Percentiles rank a stretch among this genome's conserved stretches.
Evolutionary conservation across 2,329 filamentous ascomycete genomes (phyloP).

Genomic region (Alternaria solani): DNA sequence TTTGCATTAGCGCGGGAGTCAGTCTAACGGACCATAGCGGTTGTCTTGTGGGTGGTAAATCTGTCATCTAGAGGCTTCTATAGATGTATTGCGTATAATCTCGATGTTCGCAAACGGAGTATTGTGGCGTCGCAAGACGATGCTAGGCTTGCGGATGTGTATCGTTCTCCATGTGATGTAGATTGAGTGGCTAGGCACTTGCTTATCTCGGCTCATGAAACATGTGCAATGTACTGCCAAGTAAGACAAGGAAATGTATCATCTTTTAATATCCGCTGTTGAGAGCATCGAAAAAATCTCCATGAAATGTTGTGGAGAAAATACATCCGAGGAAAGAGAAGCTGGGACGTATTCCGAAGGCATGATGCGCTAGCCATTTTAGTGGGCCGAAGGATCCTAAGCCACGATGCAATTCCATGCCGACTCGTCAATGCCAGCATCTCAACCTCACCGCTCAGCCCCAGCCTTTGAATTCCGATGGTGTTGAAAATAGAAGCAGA

Average conservation of each 20-base stretch:
- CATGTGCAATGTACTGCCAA: not conserved
- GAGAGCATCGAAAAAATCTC: not conserved
- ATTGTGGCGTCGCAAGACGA: not conserved
- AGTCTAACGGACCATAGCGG: not conserved
- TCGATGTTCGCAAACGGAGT: not conserved
- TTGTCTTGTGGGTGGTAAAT: not conserved
- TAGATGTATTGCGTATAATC: not conserved
- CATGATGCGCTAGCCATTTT: not conserved
- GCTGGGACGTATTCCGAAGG: not conserved
- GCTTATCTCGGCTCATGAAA: not conserved
- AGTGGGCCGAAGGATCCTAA: not conserved
- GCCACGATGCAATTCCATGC: not conserved
- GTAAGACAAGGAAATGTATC: no score
- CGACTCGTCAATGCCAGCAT: not conserved
- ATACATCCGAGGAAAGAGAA: not conserved
- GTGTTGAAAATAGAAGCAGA: not conserved
- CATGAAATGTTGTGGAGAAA: not conserved
- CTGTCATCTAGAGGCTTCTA: not conserved
- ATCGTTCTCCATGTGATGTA: not conserved
- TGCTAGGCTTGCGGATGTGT: not conserved
- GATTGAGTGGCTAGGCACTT: not conserved
- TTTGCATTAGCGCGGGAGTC: constrained; percentile 2
- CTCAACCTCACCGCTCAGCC: not conserved
- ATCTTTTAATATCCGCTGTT: not conserved
- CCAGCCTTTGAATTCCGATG: not conserved